Evolutionary conservation across 768 basidiomycete genomes (phyloP).

Genomic region (Hypholoma fasciculare): DNA sequence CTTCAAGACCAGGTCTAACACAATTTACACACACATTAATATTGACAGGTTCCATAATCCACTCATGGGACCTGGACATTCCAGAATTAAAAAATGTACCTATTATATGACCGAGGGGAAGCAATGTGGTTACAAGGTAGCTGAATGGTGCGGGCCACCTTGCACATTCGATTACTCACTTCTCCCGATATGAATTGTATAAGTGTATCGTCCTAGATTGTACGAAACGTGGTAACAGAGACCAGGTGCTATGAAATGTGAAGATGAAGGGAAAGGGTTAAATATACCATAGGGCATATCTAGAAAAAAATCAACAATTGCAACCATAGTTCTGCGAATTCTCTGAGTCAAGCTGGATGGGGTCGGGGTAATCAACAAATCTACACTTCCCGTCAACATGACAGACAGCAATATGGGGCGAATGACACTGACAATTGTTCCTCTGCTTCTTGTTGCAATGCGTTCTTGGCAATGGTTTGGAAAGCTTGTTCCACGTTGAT

Average conservation of each 20-base stretch:
- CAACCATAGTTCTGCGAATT: conserved; percentile 90
- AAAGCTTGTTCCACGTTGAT: conserved; percentile 99
- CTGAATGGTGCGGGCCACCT: too few species aligned
- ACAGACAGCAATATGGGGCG: conserved; percentile 1
- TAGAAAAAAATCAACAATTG: conserved; percentile 61
- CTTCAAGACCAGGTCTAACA: too few species aligned
- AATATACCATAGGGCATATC: conserved; percentile 1
- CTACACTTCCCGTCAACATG: conserved; percentile 40
- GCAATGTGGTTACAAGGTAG: too few species aligned
- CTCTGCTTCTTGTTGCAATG: conserved; percentile 95
- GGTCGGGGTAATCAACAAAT: conserved; percentile 98
- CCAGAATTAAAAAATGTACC: too few species aligned
- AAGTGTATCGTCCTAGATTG: conserved; percentile 13
- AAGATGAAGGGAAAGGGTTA: conserved; percentile 6
- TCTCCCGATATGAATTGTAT: conserved; percentile 7
- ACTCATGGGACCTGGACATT: too few species aligned
- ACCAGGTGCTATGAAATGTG: conserved; percentile 8
- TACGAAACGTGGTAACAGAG: conserved; percentile 6
- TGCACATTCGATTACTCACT: too few species aligned
- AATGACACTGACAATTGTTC: conserved; percentile 71
- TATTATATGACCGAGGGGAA: too few species aligned
- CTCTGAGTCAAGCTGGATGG: conserved; percentile 95
- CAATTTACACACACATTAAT: too few species aligned
- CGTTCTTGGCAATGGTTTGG: conserved; percentile 99
- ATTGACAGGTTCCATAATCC: too few species aligned